These are phyloP conservation scores for Paxillus ammoniavirescens DNA, from an alignment of 768 basidiomycete species.

Conservation along the genomic window DNA sequence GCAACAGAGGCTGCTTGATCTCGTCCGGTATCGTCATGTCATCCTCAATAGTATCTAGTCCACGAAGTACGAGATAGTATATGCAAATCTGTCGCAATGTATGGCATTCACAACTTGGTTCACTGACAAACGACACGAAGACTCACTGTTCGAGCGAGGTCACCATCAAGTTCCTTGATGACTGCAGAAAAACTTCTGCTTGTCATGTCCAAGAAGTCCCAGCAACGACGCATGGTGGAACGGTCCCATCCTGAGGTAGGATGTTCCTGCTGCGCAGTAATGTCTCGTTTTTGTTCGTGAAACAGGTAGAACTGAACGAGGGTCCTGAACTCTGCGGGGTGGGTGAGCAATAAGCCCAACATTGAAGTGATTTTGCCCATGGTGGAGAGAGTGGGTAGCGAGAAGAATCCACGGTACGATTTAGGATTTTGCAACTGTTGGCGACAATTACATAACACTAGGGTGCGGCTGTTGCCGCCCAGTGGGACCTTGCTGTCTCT, in stretches of 20 bases:
- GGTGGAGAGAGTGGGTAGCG: no score
- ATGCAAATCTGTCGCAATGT: slow-evolving; percentile 67
- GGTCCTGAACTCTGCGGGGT: slow-evolving; percentile 66
- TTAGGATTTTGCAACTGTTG: no score
- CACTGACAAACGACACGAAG: background rate
- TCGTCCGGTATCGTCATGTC: slow-evolving; percentile 94
- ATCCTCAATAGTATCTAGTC: slow-evolving; percentile 77
- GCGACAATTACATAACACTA: no score
- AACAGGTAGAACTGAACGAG: slow-evolving; percentile 83
- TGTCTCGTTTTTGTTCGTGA: slow-evolving; percentile 79
- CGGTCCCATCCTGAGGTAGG: slow-evolving; percentile 86
- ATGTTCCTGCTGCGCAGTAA: slow-evolving; percentile 71
- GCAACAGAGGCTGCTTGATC: slow-evolving; percentile 82
- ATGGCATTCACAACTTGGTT: no score
- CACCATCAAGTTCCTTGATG: slow-evolving; percentile 94
- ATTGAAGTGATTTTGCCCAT: slow-evolving; percentile 58
- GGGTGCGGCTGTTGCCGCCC: no score
- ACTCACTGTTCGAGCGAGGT: slow-evolving; percentile 88
- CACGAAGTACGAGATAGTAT: slow-evolving; percentile 93
- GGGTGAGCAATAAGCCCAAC: slow-evolving; percentile 68
- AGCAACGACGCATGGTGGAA: slow-evolving; percentile 82
- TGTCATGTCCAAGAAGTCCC: slow-evolving; percentile 85
- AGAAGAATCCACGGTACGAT: no score
- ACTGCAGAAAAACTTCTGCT: slow-evolving; percentile 90
- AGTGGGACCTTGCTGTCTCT: no score